phyloP scores from a whole-genome alignment of 2,329 filamentous ascomycete genomes.

The Hypoxylon sp. region DNA sequence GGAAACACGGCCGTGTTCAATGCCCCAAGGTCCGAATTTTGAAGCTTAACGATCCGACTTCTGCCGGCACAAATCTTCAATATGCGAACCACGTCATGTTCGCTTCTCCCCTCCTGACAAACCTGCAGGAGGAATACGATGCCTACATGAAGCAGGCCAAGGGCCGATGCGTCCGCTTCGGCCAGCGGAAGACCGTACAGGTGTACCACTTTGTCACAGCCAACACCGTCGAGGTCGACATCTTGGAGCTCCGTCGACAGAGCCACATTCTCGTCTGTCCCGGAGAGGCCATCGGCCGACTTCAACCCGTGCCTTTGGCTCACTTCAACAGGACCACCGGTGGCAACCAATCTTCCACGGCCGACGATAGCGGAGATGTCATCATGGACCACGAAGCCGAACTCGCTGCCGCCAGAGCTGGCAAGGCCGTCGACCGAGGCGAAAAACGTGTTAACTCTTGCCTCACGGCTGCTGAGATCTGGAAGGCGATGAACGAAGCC shows the following conservation, averaged over 20 bases:
- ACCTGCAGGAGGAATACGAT: conserved; percentile 54
- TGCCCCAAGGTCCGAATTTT: conserved; percentile 55
- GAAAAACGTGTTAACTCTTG: conserved; percentile 41
- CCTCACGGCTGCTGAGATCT: conserved; percentile 46
- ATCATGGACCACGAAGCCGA: not conserved
- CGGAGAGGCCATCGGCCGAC: conserved; percentile 35
- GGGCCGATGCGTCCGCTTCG: conserved; percentile 59
- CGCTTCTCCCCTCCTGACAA: conserved; percentile 54
- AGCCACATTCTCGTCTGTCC: conserved; percentile 32
- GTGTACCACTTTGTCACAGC: conserved; percentile 59
- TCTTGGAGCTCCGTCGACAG: conserved; percentile 53
- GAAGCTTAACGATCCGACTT: conserved; percentile 57
- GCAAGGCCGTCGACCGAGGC: not conserved
- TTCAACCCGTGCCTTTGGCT: conserved; percentile 9
- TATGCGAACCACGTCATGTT: conserved; percentile 62
- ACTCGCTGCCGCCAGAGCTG: not conserved
- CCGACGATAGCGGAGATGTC: not conserved
- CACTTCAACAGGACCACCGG: not conserved
- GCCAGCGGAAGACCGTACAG: conserved; percentile 57
- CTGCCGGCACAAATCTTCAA: conserved; percentile 60
- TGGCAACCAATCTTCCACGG: not conserved
- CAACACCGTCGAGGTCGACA: conserved; percentile 60
- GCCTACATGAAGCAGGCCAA: conserved; percentile 59
- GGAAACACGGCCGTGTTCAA: not conserved
- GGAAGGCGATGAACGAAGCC: conserved; percentile 49